These are phyloP conservation scores for Monilinia polystroma DNA, from an alignment of 2,329 filamentous ascomycete genomes.

Conservation along the genomic window DNA sequence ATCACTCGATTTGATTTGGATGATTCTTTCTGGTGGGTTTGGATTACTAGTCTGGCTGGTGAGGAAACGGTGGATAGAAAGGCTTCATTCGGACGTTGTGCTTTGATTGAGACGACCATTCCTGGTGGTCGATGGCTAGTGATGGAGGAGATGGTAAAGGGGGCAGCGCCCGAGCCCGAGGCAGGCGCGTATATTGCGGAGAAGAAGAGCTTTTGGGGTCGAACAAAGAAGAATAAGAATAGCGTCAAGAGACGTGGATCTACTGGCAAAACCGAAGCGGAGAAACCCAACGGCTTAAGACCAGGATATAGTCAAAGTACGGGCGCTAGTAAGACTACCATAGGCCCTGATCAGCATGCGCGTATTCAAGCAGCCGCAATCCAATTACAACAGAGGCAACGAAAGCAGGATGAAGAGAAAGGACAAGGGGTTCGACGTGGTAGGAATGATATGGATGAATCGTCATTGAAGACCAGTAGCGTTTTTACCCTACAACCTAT, in stretches of 20 bases:
- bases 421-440: slow-evolving; percentile 48
- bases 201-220: slow-evolving; percentile 93
- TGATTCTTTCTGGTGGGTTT: slow-evolving; percentile 99
- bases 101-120: slow-evolving; percentile 85
- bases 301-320: slow-evolving; percentile 45
- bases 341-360: slow-evolving; percentile 88
- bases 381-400: slow-evolving; percentile 71
- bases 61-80: slow-evolving; percentile 87
- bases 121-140: slow-evolving; percentile 83
- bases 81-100: slow-evolving; percentile 89
- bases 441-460: slow-evolving; percentile 55
- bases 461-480: slow-evolving; percentile 78
- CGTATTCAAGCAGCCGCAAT: slow-evolving; percentile 89
- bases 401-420: slow-evolving; percentile 65
- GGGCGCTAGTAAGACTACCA: slow-evolving; percentile 71
- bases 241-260: slow-evolving; percentile 66
- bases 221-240: slow-evolving; percentile 67
- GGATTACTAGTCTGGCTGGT: slow-evolving; percentile 92
- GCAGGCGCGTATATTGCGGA: slow-evolving; percentile 88
- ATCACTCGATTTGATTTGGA: slow-evolving; percentile 84
- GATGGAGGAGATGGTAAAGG: slow-evolving; percentile 94
- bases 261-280: slow-evolving; percentile 59
- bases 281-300: slow-evolving; percentile 45
- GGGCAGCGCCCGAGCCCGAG: slow-evolving; percentile 80
- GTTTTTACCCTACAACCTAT: slow-evolving; percentile 83